These are phyloP conservation scores for Macadamia tetraphylla DNA, from an alignment of 164 flowering plant species.

Conservation along the genomic window DNA sequence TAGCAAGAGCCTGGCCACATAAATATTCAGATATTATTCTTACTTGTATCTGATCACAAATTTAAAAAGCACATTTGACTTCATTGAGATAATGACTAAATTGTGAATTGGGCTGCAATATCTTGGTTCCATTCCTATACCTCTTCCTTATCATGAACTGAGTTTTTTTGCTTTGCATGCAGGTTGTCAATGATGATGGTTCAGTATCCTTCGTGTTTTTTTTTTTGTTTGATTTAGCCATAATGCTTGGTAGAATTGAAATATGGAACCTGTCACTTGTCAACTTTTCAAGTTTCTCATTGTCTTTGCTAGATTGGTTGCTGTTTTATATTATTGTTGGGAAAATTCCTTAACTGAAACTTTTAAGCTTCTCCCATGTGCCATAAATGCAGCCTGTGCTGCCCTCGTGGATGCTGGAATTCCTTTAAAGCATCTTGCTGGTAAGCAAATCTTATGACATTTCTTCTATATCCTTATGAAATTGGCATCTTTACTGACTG, in stretches of 20 bases:
- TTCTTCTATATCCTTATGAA: not conserved
- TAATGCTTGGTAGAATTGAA: not conserved
- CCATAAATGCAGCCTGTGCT: slow-evolving; percentile 90
- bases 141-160: not conserved
- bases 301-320: not conserved
- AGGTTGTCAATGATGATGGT: slow-evolving; percentile 97
- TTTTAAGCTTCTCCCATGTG: slow-evolving; percentile 84
- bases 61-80: no score
- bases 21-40: no score
- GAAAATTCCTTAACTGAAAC: slow-evolving; percentile 32
- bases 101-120: no score
- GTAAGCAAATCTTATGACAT: slow-evolving; percentile 29
- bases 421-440: slow-evolving; percentile 90
- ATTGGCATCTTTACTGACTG: not conserved
- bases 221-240: not conserved
- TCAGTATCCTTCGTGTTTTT: slow-evolving; percentile 67
- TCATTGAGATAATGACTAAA: no score
- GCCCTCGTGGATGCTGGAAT: slow-evolving; percentile 98
- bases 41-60: no score
- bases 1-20: no score
- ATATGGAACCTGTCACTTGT: not conserved
- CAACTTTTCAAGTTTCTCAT: not conserved
- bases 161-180: slow-evolving; percentile 20
- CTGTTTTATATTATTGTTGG: not conserved
- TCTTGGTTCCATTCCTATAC: not conserved